These are phyloP conservation scores for Salisapilia sapeloensis DNA, from an alignment of 352 stramenopile species.

Conservation along the genomic window DNA sequence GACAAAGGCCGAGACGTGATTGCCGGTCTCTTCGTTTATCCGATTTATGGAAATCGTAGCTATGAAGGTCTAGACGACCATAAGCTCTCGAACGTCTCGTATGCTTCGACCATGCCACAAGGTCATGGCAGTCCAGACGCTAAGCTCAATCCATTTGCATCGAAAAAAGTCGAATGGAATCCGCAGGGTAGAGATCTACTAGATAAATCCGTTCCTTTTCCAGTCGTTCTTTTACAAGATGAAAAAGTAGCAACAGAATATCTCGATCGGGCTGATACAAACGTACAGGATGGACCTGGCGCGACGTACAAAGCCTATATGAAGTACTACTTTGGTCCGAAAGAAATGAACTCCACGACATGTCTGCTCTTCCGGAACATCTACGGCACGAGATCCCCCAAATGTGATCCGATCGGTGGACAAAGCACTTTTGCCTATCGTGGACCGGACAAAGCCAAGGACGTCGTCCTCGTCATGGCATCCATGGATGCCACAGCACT, in stretches of 20 bases:
- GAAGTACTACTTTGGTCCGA: conserved; percentile 74
- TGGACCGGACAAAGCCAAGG: conserved; percentile 20
- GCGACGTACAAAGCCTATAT: conserved; percentile 60
- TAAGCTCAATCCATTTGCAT: conserved; percentile 46
- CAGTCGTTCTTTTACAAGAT: conserved; percentile 46
- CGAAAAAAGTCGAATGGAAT: conserved; percentile 50
- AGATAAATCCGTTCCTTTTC: conserved; percentile 21
- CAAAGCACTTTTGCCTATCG: conserved; percentile 56
- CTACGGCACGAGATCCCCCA: conserved; percentile 33
- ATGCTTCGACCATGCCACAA: conserved; percentile 34
- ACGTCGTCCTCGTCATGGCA: conserved; percentile 57
- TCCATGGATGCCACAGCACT: conserved; percentile 59
- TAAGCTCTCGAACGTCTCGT: conserved; percentile 46
- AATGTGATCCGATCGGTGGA: conserved; percentile 64
- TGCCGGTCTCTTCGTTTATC: conserved; percentile 38
- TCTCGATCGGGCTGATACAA: conserved; percentile 32
- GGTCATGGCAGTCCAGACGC: conserved; percentile 35
- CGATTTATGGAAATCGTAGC: conserved; percentile 6
- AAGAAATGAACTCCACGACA: conserved; percentile 47
- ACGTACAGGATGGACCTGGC: conserved; percentile 16
- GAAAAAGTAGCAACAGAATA: conserved; percentile 17
- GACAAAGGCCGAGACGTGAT: conserved; percentile 13
- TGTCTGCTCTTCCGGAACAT: conserved; percentile 70
- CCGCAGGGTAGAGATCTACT: conserved; percentile 26
- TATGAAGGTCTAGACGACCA: conserved; percentile 1